A percentile compares a stretch with the other conserved stretches of the same genome.
Conservation (phyloP, 2,329 filamentous ascomycete species). For the Colletotrichum ledebouriae region DNA sequence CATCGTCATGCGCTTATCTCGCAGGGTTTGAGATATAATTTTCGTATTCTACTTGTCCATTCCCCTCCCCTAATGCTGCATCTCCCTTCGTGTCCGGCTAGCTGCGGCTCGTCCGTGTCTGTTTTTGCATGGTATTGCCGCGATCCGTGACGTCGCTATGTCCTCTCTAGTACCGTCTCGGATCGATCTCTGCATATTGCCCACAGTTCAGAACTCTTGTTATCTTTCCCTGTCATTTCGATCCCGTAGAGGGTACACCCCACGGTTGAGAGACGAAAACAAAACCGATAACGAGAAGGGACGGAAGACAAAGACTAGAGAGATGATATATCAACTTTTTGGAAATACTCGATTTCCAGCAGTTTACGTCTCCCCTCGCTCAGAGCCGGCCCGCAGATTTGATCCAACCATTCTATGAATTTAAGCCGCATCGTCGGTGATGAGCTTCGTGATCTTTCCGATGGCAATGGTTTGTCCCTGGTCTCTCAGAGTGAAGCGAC, state of each 20-base stretch:
- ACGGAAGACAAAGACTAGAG: background rate
- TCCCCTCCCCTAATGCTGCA: slow-evolving; percentile 17
- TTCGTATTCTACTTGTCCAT: slow-evolving; percentile 9
- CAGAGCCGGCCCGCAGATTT: slow-evolving; percentile 11
- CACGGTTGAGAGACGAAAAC: too few relatives aligned
- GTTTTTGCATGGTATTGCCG: slow-evolving; percentile 14
- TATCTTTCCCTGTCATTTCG: slow-evolving; percentile 2
- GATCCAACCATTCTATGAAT: slow-evolving; percentile 42
- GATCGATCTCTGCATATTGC: slow-evolving; percentile 27
- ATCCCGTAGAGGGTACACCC: too few relatives aligned
- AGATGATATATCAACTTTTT: too few relatives aligned
- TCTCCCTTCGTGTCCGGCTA: slow-evolving; percentile 25
- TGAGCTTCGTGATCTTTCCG: slow-evolving; percentile 96
- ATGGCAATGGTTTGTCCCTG: slow-evolving; percentile 99
- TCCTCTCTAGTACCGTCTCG: slow-evolving; percentile 15
- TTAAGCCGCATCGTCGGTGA: slow-evolving; percentile 55
- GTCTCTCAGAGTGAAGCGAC: slow-evolving; percentile 89
- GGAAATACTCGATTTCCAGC: too few relatives aligned
- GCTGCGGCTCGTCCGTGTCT: slow-evolving; percentile 27
- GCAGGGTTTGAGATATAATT: slow-evolving; percentile 25
- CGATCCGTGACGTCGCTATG: slow-evolving; percentile 31
- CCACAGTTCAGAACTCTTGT: slow-evolving; percentile 14
- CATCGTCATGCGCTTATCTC: slow-evolving; percentile 37
- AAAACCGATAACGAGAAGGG: too few relatives aligned
- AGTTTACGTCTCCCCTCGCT: slow-evolving; percentile 3